phyloP scores from a whole-genome alignment of 164 flowering plant genomes.

The Kalanchoe fedtschenkoi region DNA sequence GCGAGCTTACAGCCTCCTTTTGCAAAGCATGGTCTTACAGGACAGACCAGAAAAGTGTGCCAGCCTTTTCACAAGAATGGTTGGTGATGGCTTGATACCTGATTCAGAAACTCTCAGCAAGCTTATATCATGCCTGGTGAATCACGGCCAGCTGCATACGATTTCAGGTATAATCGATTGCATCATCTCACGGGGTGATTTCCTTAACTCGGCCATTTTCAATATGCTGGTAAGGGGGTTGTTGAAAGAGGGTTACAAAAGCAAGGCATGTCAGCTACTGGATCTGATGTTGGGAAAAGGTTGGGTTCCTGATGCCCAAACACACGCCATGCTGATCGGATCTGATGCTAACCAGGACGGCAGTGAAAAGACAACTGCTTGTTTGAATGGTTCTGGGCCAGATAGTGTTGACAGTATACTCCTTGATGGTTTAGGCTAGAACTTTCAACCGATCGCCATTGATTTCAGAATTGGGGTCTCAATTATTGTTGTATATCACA shows the following conservation, averaged over 20 bases:
- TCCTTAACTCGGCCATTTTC: conserved; percentile 25
- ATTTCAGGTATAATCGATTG: conserved; percentile 23
- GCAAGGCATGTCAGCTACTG: conserved; percentile 34
- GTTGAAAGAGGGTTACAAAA: conserved; percentile 48
- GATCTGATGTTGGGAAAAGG: conserved; percentile 68
- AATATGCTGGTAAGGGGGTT: conserved; percentile 42
- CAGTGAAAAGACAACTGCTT: background rate
- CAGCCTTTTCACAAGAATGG: conserved; percentile 36
- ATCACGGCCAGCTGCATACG: conserved; percentile 30
- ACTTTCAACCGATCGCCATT: conserved; percentile 1
- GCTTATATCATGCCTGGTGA: conserved; percentile 27
- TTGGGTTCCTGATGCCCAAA: conserved; percentile 56
- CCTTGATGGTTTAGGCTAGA: conserved; percentile 34
- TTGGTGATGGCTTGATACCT: conserved; percentile 34
- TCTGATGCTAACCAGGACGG: conserved; percentile 17
- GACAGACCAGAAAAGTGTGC: conserved; percentile 23
- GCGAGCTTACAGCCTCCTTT: conserved; percentile 34
- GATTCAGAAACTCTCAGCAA: conserved; percentile 27
- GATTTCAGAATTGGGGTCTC: background rate
- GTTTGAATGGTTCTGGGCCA: conserved; percentile 11
- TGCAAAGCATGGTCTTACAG: conserved; percentile 24
- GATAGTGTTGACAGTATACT: conserved; percentile 53
- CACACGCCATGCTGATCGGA: conserved; percentile 48
- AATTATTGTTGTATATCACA: background rate
- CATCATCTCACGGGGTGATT: conserved; percentile 18